phyloP scores from a whole-genome alignment of 225 moss, liverwort and hornwort species.

The Neckera pumila region DNA sequence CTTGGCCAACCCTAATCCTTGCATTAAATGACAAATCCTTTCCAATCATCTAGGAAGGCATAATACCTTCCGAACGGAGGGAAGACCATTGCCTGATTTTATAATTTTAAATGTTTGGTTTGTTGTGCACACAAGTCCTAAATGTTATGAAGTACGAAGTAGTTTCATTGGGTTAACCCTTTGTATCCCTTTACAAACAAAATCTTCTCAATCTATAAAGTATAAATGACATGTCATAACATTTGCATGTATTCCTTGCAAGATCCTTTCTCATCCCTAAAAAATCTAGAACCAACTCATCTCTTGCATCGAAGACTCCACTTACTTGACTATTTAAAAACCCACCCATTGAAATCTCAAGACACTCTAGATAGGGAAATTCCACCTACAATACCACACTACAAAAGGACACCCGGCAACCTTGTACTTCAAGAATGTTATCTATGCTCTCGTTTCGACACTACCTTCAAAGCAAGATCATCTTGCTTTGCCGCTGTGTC shows the following conservation, averaged over 20 bases:
- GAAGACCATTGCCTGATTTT: fast-evolving
- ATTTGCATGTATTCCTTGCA: background rate
- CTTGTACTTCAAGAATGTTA: background rate
- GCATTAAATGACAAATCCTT: background rate
- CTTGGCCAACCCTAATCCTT: background rate
- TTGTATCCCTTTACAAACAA: background rate
- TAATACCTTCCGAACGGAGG: background rate
- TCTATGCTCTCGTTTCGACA: background rate
- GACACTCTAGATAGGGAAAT: background rate
- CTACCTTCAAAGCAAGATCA: background rate
- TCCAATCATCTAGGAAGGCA: fast-evolving
- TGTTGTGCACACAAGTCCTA: fast-evolving
- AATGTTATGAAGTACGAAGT: background rate
- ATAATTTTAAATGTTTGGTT: background rate
- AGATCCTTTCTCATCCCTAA: background rate
- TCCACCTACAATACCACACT: background rate
- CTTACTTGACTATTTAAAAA: background rate
- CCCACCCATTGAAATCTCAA: background rate
- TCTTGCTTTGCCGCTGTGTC: background rate
- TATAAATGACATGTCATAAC: no score
- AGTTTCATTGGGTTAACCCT: no score
- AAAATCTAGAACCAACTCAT: background rate
- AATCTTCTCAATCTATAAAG: background rate
- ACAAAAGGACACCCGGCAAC: background rate
- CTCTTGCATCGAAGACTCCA: background rate